Conservation (phyloP, 352 stramenopile species). For the Pythium biforme region DNA sequence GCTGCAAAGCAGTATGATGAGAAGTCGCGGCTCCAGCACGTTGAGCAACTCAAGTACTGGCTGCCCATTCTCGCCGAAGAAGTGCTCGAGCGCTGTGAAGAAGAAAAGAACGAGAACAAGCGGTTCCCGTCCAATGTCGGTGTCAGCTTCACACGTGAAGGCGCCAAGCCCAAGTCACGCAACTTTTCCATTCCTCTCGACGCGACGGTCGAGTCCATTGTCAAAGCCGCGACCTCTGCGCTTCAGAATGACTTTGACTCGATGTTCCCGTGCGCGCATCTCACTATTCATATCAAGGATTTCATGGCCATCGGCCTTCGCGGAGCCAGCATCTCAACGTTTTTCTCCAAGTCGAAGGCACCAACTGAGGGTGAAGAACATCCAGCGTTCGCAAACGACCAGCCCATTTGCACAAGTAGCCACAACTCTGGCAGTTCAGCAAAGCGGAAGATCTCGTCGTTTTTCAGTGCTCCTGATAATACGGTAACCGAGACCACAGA, state of each 20-base stretch:
- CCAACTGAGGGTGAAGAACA: not conserved
- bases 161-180: slow-evolving; percentile 48
- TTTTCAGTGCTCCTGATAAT: slow-evolving; percentile 33
- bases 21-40: slow-evolving; percentile 44
- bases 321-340: slow-evolving; percentile 63
- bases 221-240: slow-evolving; percentile 43
- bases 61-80: slow-evolving; percentile 68
- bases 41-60: slow-evolving; percentile 77
- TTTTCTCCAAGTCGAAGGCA: slow-evolving; percentile 47
- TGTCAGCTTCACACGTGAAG: slow-evolving; percentile 48
- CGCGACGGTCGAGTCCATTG: slow-evolving; percentile 57
- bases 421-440: slow-evolving; percentile 7
- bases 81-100: slow-evolving; percentile 74
- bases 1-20: slow-evolving; percentile 83
- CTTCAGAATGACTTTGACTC: slow-evolving; percentile 49
- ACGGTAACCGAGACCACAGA: not conserved
- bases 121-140: slow-evolving; percentile 65
- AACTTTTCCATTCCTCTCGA: slow-evolving; percentile 59
- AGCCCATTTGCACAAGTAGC: not conserved
- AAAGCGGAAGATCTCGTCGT: slow-evolving; percentile 59
- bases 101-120: slow-evolving; percentile 77
- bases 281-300: slow-evolving; percentile 69
- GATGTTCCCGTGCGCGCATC: slow-evolving; percentile 54
- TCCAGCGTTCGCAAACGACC: slow-evolving; percentile 3
- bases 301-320: slow-evolving; percentile 52